Evolutionary conservation across 2,329 filamentous ascomycete genomes (phyloP), one percentile per base, ranked within the genome.

Genomic region (Monilinia vaccinii-corymbosi): DNA sequence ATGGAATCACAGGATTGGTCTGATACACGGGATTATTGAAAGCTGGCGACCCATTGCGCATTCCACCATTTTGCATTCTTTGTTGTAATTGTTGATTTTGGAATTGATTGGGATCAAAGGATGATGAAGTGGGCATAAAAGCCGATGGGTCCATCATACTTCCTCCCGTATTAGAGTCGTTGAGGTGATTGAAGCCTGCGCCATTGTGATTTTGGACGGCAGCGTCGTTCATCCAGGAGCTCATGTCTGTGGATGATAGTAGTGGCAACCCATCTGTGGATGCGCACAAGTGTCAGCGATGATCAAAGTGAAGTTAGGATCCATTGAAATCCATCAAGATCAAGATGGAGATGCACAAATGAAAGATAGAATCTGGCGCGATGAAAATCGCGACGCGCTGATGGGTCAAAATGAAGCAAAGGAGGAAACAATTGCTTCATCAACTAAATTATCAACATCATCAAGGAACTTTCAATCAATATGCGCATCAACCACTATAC

Each of bases 1-100:
- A 93, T 61, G 93, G 93, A 67, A 96, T 86, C 70, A 96, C 85
- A 51, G 88, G 81, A 75, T 89, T 93, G 67, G 90, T 90, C 72
- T 91, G 88, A 77, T 93, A 95, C 70, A 84, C 82, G 63, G 87
- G 83, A 70, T 88, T 89, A 70, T 87, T 82, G 73, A 89, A 93
- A 61, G 85, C 85, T 48, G 89, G 88, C 58, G 90, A 92, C 63
- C 85, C 85, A 75, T 91, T 92, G 79, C 90, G 89, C 79, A 89
- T 87, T 70, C 81, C 84, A 76, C 89, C 88, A 77, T 93, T 94
- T 73, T 89, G 89, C 82, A 93, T 88, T 71, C 79, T 78, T 68
- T 76, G 75, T 59, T 72, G 72, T 28, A 72, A 63, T 64, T 82
- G 80, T 56, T 76, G 76, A 68, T 81, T 84, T 63, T 73, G 74